Evolutionary conservation across 768 basidiomycete species (phyloP), one percentile per base, ranked within the genome.

Genomic region (Dioszegia aurantiaca): DNA sequence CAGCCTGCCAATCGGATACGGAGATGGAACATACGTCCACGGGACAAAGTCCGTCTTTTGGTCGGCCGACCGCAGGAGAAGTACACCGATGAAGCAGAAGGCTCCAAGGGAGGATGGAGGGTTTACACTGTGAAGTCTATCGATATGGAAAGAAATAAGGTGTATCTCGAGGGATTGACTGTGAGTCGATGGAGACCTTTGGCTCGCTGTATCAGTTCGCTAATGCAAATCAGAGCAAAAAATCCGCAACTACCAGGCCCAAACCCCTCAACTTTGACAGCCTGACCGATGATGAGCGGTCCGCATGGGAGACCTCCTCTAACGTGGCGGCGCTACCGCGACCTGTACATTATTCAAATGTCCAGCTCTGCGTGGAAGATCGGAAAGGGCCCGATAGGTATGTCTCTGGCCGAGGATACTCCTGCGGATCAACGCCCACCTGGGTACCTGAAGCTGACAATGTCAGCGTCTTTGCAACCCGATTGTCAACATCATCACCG

Each of bases 331-430:
- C 40, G 36, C 54, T 46, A 48, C 61, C 27, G 57, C 59, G 74
- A 49, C 72, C 70, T 12, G 59, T 75, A 14, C 71, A 73, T 51
- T 75, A 75, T 41, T 68, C 65, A n/a, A 75, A 75, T 42, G 72
- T 75, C 8, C 70, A 73, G 54, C 55, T 75, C 4, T 73, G 69
- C 41, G 60, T 72, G 2, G 68, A 72, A n/a, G 63, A 69, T 44
- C 39, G 40, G 42, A 56, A 58, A 10, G 61, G 63, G 5, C 43
- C 56, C 1, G 54, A 57, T 12, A 65, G 61, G 61, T 60, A 43
- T n/a, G 54, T 55, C 16, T 27, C 9, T 14, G 4, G 17, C 6
- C 16, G n/a, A n/a, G n/a, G n/a, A n/a, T n/a, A n/a, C n/a, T n/a
- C n/a, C n/a, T n/a, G n/a, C n/a, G n/a, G n/a, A n/a, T n/a, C n/a